Base-by-base conservation (phyloP, 805 yeast species). In the Pichia paraexigua region DNA sequence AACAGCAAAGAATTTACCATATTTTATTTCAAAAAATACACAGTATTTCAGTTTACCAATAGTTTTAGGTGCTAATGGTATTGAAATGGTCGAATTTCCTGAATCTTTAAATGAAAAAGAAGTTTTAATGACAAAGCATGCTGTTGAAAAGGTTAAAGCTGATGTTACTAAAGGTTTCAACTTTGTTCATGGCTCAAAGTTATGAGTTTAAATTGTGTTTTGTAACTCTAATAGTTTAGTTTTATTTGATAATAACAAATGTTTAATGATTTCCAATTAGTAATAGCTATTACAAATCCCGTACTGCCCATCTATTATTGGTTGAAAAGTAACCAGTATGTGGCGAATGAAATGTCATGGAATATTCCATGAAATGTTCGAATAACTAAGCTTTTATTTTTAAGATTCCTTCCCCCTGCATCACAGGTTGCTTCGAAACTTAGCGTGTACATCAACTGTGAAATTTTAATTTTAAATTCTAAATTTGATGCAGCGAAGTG, bases 41-140 rank as follows among this genome's bases (percentile, higher is more conserved):
- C 73, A 70, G 8, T 77, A 70, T 62, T 77, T 77, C 58, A 72
- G 79, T 7, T 71, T 76, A 21, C 82, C 82, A 3, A 73, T 77
- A 13, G 57, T 62, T 24, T 66, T 78, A 48, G 63, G 63, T 17
- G 48, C 40, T 8, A 49, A 53, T 12, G 70, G 70, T 47, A 72
- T 73, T 78, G 22, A 46, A 15, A 25, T 32, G 9, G 56, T 59
- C 27, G 44, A 46, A 32, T 60, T 54, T 43, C 64, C 67, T 6
- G 43, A 43, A 2, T 25, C 46, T 3, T 15, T 58, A 4, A 47
- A 56, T 28, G 43, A 49, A 7, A 11, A 24, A 5, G 66, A 62
- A 46, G 46, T 46, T 17, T 39, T 50, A 18, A 30, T 60, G 56
- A 30, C 59, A 17, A 41, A 24, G 10, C 46, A 47, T 25, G 60